Base-by-base conservation (phyloP, 352 stramenopile species). In the Pythium brachiatum region DNA sequence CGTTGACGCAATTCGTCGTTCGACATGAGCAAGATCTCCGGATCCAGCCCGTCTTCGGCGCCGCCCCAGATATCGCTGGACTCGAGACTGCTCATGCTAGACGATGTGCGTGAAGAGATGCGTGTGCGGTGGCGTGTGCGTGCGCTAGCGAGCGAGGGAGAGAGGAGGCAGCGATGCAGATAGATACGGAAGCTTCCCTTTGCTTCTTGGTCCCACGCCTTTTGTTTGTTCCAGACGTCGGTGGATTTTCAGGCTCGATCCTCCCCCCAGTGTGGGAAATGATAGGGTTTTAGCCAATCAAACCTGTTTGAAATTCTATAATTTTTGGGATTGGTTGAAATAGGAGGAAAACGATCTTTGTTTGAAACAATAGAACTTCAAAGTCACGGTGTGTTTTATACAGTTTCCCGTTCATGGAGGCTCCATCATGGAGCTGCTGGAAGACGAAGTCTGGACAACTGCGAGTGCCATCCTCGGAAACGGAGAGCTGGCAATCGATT, bases 1-100 rank as follows among this genome's bases (percentile, higher is more conserved):
- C 95, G 89, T 76, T 98, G 95, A 34, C 94, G 89, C 47, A 99
- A 75, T 74, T 99, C 97, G 48, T 97, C 88, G 57, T 94, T 97
- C 21, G 89, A 94, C 93, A 99, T 98, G 73, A 92, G 74, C 60
- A 95, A 68, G 64, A 97, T 98, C 74, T 98, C 95, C 21, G 94
- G 88, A 58, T 89, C 82, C 65, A 91, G 72, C 9, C 72, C 76
- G 32, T 89, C 78, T 38, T 88, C 73, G 11, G 72, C 69, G 62
- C 46, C 59, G 31, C 75, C 77, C 78, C 76, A 87, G 65, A 86
- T 87, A 53, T 83, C 78, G 27, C 74, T 76, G 50, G 81, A 83
- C 66, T 90, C 81, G 32, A 88, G 60, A 31, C 54, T 72, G 66
- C 81, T 90, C 81, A 90, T 90, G 12, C 15, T 74, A n/a, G 20